Base-by-base conservation (phyloP, 331 rosid species). In the Acacia concinna region DNA sequence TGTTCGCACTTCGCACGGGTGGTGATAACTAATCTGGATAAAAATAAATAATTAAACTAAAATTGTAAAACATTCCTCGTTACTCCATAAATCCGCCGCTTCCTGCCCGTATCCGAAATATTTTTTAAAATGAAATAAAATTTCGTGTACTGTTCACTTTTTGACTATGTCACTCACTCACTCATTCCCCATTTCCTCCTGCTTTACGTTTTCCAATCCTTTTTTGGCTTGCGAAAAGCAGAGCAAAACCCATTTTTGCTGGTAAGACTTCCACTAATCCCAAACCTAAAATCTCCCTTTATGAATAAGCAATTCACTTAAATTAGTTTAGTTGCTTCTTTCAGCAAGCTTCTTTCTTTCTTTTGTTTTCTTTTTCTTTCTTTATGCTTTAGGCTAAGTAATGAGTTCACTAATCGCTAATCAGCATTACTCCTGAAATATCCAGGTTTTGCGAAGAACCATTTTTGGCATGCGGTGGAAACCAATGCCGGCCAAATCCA, bases 271-370 rank as follows among this genome's bases (percentile, higher is more conserved):
- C 63, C 65, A 3, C 71, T 60, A 71, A 31, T 71, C 81, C 27
- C 77, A 81, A 78, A 70, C 73, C 68, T 60, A 75, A 77, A 65
- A 52, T 74, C 43, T 77, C 27, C 43, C 68, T 73, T 72, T 25
- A 54, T 47, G 15, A 59, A 66, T 9, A 49, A 59, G 35, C 60
- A 40, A 59, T 27, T 41, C 81, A 3, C 78, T 44, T 56, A 7
- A 57, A 31, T 56, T 51, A 34, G 52, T 73, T 76, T 31, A 63
- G 64, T 44, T 32, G 10, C 32, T 51, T 60, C 75, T 38, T 69
- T 27, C n/a, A 34, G 32, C 57, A 56, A 37, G 20, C 21, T 62
- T 56, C 68, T 76, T n/a, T n/a, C n/a, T n/a, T n/a, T n/a, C n/a
- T n/a, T n/a, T n/a, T n/a, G n/a, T n/a, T n/a, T n/a, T n/a, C n/a